Conservation (phyloP, 306 rosid species). For the Aeschynomene evenia region DNA sequence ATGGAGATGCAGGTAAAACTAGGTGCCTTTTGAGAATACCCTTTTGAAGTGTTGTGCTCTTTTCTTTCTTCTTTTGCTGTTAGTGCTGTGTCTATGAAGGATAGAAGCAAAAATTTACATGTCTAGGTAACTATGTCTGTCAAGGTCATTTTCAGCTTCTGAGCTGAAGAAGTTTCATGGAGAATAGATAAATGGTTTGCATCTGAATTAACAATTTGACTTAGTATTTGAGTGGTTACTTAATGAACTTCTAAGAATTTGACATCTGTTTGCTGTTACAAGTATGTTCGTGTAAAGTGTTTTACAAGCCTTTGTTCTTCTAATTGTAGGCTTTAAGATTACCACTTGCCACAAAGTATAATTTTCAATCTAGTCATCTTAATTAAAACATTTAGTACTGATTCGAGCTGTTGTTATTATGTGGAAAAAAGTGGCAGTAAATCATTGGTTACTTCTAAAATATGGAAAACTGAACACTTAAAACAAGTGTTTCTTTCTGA, state of each 20-base stretch:
- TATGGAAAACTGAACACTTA: neutral
- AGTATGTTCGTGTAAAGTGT: neutral
- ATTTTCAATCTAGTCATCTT: conserved; percentile 2
- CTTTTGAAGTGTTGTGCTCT: conserved; percentile 10
- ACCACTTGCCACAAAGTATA: neutral
- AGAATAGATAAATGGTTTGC: neutral
- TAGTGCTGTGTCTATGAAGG: neutral
- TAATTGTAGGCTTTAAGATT: conserved; percentile 1
- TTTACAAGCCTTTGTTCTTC: neutral
- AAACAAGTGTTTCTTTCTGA: neutral
- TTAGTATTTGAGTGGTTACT: neutral
- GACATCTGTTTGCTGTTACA: neutral
- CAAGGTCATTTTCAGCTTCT: neutral
- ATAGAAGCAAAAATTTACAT: neutral
- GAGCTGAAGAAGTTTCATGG: neutral
- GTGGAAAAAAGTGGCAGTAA: neutral
- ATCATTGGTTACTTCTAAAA: neutral
- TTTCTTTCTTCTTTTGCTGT: neutral
- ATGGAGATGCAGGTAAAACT: conserved; percentile 48
- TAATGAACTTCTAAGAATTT: neutral
- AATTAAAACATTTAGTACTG: no score
- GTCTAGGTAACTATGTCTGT: neutral
- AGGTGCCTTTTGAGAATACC: conserved; percentile 6
- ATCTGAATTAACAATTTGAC: neutral
- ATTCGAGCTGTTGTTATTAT: conserved; percentile 5